Base-by-base conservation (phyloP, 2,329 filamentous ascomycete genomes). In the Cryphonectria nitschkei region DNA sequence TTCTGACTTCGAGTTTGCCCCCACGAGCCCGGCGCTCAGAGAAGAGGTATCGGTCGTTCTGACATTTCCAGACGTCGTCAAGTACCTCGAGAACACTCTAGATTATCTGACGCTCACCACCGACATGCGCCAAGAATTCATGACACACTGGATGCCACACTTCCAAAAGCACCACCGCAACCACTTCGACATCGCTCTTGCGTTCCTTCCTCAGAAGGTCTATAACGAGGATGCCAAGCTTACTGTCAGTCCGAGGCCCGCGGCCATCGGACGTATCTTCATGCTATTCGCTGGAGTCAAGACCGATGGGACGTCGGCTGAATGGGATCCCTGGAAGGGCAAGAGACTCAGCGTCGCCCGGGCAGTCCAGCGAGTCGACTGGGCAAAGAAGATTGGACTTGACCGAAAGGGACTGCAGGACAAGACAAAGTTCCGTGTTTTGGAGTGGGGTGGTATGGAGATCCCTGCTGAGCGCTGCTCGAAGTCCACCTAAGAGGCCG, bases 121-220 rank as follows among this genome's bases (percentile, higher is more conserved):
- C 2, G 67, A 68, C 3, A 74, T 74, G 74, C 65, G 69, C 5
- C 70, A 72, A 46, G 72, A 73, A 14, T 74, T 75, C 64, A 67
- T 73, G 32, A 60, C 73, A 1, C 66, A 69, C 62, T 75, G 73
- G 74, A 50, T 73, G 3, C 73, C 70, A 16, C 54, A 69, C 19
- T 70, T 74, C 19, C 58, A 46, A n/a, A 37, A 52, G 2, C 66
- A 71, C 41, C 68, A 70, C n/a, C 39, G 65, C 14, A 26, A 56
- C 4, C 58, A 65, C 4, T 58, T 64, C 2, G 50, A 67, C 7
- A 68, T 74, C 34, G 62, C 43, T 9, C 69, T 74, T 34, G 61
- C 65, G 2, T 73, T 73, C 19, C 46, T 67, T 13, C 46, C 58
- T 0, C 72, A 72, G 19, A 37, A 37, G 3, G 62, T 32, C 2